Percentiles rank a stretch among this genome's conserved stretches.
phyloP scores from a whole-genome alignment of 352 stramenopile species.

The Pythium volutum region DNA sequence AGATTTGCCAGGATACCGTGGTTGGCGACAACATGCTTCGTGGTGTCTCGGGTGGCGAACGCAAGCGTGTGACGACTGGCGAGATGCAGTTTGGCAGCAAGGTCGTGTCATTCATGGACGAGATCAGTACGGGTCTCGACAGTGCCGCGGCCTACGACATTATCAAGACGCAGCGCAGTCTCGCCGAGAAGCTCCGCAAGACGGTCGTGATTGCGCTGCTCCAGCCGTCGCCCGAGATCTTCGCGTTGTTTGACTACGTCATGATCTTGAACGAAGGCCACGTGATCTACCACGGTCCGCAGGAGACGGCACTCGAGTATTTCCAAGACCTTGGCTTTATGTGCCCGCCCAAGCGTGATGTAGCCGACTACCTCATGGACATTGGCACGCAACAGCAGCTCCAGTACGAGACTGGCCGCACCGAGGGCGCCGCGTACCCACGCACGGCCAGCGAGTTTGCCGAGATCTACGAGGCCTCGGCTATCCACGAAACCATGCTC shows the following conservation, averaged over 20 bases:
- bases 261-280: slow-evolving; percentile 33
- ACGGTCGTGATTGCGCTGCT: slow-evolving; percentile 30
- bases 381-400: slow-evolving; percentile 30
- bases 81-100: slow-evolving; percentile 64
- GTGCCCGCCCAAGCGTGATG: slow-evolving; percentile 23
- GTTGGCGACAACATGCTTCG: slow-evolving; percentile 43
- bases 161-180: slow-evolving; percentile 44
- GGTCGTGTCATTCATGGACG: slow-evolving; percentile 67
- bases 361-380: slow-evolving; percentile 32
- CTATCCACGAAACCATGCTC: slow-evolving; percentile 22
- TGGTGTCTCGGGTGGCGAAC: slow-evolving; percentile 44
- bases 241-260: slow-evolving; percentile 31
- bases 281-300: slow-evolving; percentile 33
- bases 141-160: slow-evolving; percentile 57
- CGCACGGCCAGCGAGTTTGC: slow-evolving; percentile 25
- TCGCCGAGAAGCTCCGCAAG: slow-evolving; percentile 29
- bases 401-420: slow-evolving; percentile 26
- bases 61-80: slow-evolving; percentile 29
- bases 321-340: slow-evolving; percentile 29
- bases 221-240: slow-evolving; percentile 31
- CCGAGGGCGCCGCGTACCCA: slow-evolving; percentile 16
- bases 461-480: slow-evolving; percentile 21
- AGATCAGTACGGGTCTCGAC: slow-evolving; percentile 87
- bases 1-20: slow-evolving; percentile 37
- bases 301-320: slow-evolving; percentile 20